Percentiles rank a stretch among this genome's conserved stretches.
Conservation (phyloP, 192 early-diverging fungal genomes). For the Pilaira anomala region DNA sequence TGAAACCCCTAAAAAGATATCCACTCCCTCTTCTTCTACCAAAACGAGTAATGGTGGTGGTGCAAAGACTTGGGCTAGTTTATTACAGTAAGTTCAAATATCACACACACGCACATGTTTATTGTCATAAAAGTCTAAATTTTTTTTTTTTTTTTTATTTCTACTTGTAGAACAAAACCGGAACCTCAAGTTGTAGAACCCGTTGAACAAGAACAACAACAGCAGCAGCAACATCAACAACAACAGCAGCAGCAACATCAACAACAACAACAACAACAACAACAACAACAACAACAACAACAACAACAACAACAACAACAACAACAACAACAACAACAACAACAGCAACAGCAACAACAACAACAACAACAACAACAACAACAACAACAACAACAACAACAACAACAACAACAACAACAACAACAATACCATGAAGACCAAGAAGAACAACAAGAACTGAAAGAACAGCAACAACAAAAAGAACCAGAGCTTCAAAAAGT, state of each 20-base stretch:
- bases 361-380: not conserved
- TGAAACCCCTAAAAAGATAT: too few relatives aligned
- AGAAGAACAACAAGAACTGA: too few relatives aligned
- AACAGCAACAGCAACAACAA: not conserved
- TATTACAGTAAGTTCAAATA: conserved; percentile 25
- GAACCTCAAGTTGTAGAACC: conserved; percentile 45
- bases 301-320: not conserved
- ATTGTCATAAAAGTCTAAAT: not conserved
- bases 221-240: not conserved
- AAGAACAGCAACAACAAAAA: too few relatives aligned
- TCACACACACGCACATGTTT: too few relatives aligned
- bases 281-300: conserved; percentile 3
- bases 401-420: not conserved
- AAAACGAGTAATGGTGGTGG: conserved; percentile 17
- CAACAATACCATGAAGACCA: too few relatives aligned
- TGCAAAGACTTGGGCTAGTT: conserved; percentile 32
- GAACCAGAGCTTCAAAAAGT: too few relatives aligned
- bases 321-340: not conserved
- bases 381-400: not conserved
- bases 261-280: not conserved
- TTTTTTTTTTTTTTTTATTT: not conserved
- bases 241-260: conserved; percentile 1
- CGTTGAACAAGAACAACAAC: conserved; percentile 26
- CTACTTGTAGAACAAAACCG: conserved; percentile 19
- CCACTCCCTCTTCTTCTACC: conserved; percentile 16